Percentiles rank a stretch among this genome's conserved stretches.
phyloP scores from a whole-genome alignment of 2,329 filamentous ascomycete species.

The Ceratocystis alfenasii region DNA sequence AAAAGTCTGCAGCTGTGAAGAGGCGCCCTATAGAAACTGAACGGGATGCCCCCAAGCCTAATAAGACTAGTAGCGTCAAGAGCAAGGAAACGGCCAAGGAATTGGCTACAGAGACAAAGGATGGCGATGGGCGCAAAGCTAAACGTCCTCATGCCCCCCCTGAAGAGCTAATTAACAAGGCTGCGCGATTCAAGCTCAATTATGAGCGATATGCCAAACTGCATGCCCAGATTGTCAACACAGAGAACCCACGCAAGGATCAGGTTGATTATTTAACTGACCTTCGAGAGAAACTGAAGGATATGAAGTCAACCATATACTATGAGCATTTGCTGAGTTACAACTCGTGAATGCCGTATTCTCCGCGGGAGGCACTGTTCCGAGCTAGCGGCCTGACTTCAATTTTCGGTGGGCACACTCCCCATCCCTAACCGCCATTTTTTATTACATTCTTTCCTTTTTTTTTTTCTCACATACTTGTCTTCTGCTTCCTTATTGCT shows the following conservation, averaged over 20 bases:
- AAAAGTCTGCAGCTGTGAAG: slow-evolving; percentile 28
- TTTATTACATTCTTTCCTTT: background rate
- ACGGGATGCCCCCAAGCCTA: slow-evolving; percentile 2
- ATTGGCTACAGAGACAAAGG: slow-evolving; percentile 7
- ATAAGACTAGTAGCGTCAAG: slow-evolving; percentile 10
- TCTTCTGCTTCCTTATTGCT: slow-evolving; percentile 7
- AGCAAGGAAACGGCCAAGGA: slow-evolving; percentile 21
- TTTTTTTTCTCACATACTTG: background rate
- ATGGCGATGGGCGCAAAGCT: slow-evolving; percentile 23
- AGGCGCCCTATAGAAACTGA: slow-evolving; percentile 23
- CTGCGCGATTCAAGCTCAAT: slow-evolving; percentile 42
- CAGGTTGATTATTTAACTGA: slow-evolving; percentile 41
- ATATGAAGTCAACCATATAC: slow-evolving; percentile 50
- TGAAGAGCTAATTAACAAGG: slow-evolving; percentile 40
- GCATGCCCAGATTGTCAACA: slow-evolving; percentile 42
- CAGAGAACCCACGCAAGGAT: slow-evolving; percentile 40
- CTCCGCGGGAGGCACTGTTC: too few relatives aligned
- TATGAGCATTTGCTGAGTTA: slow-evolving; percentile 31
- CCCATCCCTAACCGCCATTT: background rate
- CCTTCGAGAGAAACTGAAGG: slow-evolving; percentile 42
- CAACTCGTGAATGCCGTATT: slow-evolving; percentile 6
- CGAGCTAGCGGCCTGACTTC: too few relatives aligned
- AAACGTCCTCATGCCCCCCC: slow-evolving; percentile 28
- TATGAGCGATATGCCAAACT: slow-evolving; percentile 47
- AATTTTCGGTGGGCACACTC: background rate